Evolutionary conservation across 1,284 basidiomycete genomes (phyloP), one percentile per base, ranked within the genome.

Genomic region (Spongiforma sp.): DNA sequence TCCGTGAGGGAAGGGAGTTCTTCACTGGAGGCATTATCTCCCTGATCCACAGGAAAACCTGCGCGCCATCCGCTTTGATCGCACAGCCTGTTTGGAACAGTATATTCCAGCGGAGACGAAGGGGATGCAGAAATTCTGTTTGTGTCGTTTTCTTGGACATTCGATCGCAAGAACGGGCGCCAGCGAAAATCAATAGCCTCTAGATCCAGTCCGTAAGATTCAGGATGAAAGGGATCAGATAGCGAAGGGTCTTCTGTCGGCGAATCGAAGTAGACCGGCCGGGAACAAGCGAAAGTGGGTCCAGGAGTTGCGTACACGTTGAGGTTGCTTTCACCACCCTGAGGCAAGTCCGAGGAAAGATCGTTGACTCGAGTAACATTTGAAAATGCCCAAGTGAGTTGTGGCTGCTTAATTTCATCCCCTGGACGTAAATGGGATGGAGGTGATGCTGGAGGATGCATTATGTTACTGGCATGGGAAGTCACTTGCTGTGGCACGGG

Each of bases 181-280:
- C 89, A 89, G 60, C 72, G 80, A 67, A 90, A 90, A 67, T 85
- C 84, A 6, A 89, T 74, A 7, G 70, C 67, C 7, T 77, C 72
- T 57, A 78, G 75, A 70, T 82, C 80, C 58, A 82, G 62, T 28
- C 74, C 69, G 54, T 73, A 77, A 60, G 74, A 75, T 59, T 75
- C 76, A 58, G 76, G 70, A 36, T 78, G 71, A 39, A 77, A 67
- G 63, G 81, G 75, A 71, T 84, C 83, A 60, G 80, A 83, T 46
- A 73, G 69, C 33, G 79, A 76, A 48, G 83, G 81, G 64, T 85
- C 82, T 73, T 85, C 83, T n/a, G 79, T 77, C 6, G 84, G 85
- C 4, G 82, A 83, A 71, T 86, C 83, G 67, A 84, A 85, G 74
- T 84, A 84, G 26, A 84, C 69, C 9, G 77, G 72, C 50, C 62